Evolutionary conservation across 768 basidiomycete genomes (phyloP), one percentile per base, ranked within the genome.

Genomic region (Boletus huronensis): DNA sequence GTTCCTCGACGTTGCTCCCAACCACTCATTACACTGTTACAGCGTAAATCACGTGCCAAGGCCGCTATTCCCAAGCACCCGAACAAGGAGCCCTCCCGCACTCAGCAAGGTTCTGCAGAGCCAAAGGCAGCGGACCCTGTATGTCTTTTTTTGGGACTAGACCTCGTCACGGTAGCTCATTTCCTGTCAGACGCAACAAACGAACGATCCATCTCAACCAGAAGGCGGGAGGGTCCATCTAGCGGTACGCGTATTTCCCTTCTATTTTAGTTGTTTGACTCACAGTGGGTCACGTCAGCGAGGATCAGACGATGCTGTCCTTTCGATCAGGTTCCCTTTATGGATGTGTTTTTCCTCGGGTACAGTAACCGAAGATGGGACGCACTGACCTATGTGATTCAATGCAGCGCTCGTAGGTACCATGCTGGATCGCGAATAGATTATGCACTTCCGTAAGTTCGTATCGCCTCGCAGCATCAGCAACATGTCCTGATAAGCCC

Each of bases 291-390:
- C 32, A 6, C 35, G 11, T 26, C 40, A 54, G 53, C 50, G 17
- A 35, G 14, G 23, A 23, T n/a, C 40, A 2, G 26, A n/a, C 2
- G 14, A 29, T 3, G 28, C 42, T 5, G 29, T 41, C 28, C 23
- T 53, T 28, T n/a, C n/a, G n/a, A 2, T 54, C 34, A 29, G 21
- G 11, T 42, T 54, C 0, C 53, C 53, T 8, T 8, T 28, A 3
- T 54, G 53, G 53, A 36, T 54, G 53, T 54, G 53, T 29, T 53
- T 4, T 17, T 8, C 17, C 10, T 6, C 50, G 5, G 7, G 35
- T 28, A 23, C 31, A 14, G 5, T 5, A 31, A 31, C 11, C 11
- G 10, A 13, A 5, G 31, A 32, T 14, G 31, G 31, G 31, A 32
- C 5, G 5, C 31, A 32, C 5, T 32, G 13, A 32, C 1, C 13